Base-by-base conservation (phyloP, 169 alveolate species). In the Plasmodium billcollinsi region DNA sequence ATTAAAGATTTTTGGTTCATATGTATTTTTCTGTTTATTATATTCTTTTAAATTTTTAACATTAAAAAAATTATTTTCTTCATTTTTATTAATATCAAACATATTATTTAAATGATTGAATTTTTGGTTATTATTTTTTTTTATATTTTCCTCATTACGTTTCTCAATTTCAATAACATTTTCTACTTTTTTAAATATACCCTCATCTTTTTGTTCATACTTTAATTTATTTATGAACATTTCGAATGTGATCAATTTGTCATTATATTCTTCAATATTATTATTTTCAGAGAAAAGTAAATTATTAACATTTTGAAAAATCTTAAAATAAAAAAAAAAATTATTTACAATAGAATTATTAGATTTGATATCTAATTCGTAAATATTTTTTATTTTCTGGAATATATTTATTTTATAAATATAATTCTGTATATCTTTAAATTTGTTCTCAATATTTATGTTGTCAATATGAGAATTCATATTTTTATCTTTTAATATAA, bases 331-430 rank as follows among this genome's bases (percentile, higher is more conserved):
- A 33, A 78, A 67, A 4, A 45, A 66, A 66, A 78, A 65, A 33
- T 66, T 78, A n/a, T 24, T 67, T 21, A 78, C 56, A 59, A 78
- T 12, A 21, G 65, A 43, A 45, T 78, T 58, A 39, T 50, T 24
- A 3, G 61, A 33, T 66, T 62, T 18, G 43, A 78, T 33, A 3
- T 67, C 76, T 21, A 78, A 45, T 45, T 78, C 80, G 18, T 78
- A 78, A 20, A 52, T 78, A 15, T 78, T 78, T 66, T 78, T 45
- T 65, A 78, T 66, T 66, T 78, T 78, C 54, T 70, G 73, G 45
- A 78, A 78, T 11, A 59, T 52, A 12, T 59, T 39, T 18, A 78
- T 20, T 39, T 78, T 18, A 52, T 78, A 78, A 15, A 78, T 78
- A 33, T 26, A 7, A 26, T 78, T 63, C 15, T 78, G 72, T 45